Base-by-base conservation (phyloP, 2,329 filamentous ascomycete species). In the Claviceps maximensis region DNA sequence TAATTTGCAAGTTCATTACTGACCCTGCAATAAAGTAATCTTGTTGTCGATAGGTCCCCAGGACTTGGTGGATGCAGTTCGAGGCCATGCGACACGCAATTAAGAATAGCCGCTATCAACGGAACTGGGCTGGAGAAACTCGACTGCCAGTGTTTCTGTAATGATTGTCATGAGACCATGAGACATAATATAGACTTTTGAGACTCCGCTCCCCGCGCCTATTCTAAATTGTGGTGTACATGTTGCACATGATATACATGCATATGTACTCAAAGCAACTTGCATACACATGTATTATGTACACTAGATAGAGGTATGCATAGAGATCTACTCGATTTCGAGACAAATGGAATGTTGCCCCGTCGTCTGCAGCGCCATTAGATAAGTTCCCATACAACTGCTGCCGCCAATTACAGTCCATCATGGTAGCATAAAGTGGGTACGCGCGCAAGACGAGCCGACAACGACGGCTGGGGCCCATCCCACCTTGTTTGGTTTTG, bases 401-500 rank as follows among this genome's bases (percentile, higher is more conserved):
- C 15, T 13, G 13, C 36, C 42, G 38, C 53, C 53, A 54, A 54
- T 54, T 38, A 42, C 13, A 47, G 25, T 12, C 42, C 49, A 45
- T 44, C 12, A 36, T 15, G 29, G 15, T 7, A 40, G 27, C 42
- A 19, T 44, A 51, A 51, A 51, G 49, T 50, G 59, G 62, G 51
- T 23, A 53, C 55, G 27, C n/a, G 9, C 17, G 33, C 25, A 42
- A 31, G 42, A 36, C 25, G 36, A 54, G 21, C 42, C 21, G 42
- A 9, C 19, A 25, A n/a, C 40, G 49, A 42, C 27, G 47, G 56
- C 40, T 50, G 46, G 48, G 51, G 58, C 58, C 54, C 60, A 65
- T 65, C 63, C 63, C 63, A 65, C 63, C 58, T 64, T 64, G 42
- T 56, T 63, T 57, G 56, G 58, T 46, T 64, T 64, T 64, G 53